Percentiles rank a stretch among this genome's conserved stretches.
Conservation (phyloP, 148 eudicot genomes). For the Rhododendron vialii region DNA sequence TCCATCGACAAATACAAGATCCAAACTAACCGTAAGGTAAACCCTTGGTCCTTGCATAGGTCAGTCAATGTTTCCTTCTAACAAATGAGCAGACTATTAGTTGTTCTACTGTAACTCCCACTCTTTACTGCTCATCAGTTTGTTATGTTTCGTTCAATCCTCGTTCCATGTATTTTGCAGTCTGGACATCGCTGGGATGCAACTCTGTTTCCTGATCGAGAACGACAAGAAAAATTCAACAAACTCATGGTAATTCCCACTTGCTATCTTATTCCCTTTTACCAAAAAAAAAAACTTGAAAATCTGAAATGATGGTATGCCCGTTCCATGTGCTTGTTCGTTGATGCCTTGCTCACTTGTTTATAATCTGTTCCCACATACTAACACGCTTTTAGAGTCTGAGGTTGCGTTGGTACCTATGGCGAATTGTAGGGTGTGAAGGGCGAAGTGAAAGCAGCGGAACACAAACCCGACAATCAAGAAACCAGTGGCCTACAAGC, state of each 20-base stretch:
- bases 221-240: constrained; percentile 90
- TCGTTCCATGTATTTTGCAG: constrained; percentile 33
- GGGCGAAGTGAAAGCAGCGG: constrained; percentile 53
- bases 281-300: background rate
- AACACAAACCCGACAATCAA: constrained; percentile 38
- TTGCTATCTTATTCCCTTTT: background rate
- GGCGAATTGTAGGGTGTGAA: constrained; percentile 99
- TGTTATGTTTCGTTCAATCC: constrained; percentile 13
- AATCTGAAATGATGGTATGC: background rate
- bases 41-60: background rate
- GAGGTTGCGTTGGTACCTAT: constrained; percentile 96
- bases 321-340: background rate
- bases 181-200: constrained; percentile 78
- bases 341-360: background rate
- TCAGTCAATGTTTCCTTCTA: background rate
- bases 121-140: constrained; percentile 15
- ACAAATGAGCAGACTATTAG: background rate
- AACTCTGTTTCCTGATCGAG: constrained; percentile 72
- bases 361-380: constrained; percentile 26
- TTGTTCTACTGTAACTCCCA: constrained; percentile 13
- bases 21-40: background rate
- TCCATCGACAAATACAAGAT: background rate
- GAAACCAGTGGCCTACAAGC: constrained; percentile 26
- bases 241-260: constrained; percentile 93
- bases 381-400: constrained; percentile 99